Percentiles rank a stretch among this genome's conserved stretches.
Evolutionary conservation across 768 basidiomycete genomes (phyloP).

Genomic region (Dentipellis fragilis): DNA sequence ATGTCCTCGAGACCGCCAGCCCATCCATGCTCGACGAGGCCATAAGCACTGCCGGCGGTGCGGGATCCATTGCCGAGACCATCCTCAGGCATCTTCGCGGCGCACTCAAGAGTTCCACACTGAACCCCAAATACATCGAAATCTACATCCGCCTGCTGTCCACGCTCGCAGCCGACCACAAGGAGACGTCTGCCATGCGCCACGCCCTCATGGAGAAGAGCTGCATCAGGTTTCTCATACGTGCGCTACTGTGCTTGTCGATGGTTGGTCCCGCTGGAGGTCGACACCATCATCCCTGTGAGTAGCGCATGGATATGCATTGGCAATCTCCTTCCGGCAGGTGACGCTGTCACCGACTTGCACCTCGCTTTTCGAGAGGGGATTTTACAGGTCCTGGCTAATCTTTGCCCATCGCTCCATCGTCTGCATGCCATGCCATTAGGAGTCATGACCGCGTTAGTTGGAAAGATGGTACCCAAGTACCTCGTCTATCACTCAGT

Average conservation of each 20-base stretch:
- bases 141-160: slow-evolving; percentile 24
- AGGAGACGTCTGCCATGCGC: slow-evolving; percentile 21
- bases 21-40: slow-evolving; percentile 20
- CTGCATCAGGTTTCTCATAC: slow-evolving; percentile 21
- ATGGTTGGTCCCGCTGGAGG: slow-evolving; percentile 11
- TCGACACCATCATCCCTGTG: slow-evolving; percentile 18
- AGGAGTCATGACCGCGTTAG: slow-evolving; percentile 19
- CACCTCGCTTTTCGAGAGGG: slow-evolving; percentile 23
- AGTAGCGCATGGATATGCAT: slow-evolving; percentile 22
- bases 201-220: slow-evolving; percentile 23
- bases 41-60: slow-evolving; percentile 19
- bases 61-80: slow-evolving; percentile 21
- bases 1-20: slow-evolving; percentile 17
- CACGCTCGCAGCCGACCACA: slow-evolving; percentile 22
- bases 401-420: slow-evolving; percentile 19
- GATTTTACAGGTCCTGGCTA: slow-evolving; percentile 21
- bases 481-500: slow-evolving; percentile 30
- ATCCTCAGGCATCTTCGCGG: slow-evolving; percentile 19
- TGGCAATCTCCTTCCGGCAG: slow-evolving; percentile 25
- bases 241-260: slow-evolving; percentile 20
- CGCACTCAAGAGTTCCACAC: slow-evolving; percentile 13
- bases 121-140: slow-evolving; percentile 14
- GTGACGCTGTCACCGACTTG: slow-evolving; percentile 29
- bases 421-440: slow-evolving; percentile 20
- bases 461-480: slow-evolving; percentile 21